A percentile compares a stretch with the other conserved stretches of the same genome.
These are phyloP conservation scores for Tetrahymena elliotti DNA, from an alignment of 73 alveolate genomes.

Conservation along the genomic window DNA sequence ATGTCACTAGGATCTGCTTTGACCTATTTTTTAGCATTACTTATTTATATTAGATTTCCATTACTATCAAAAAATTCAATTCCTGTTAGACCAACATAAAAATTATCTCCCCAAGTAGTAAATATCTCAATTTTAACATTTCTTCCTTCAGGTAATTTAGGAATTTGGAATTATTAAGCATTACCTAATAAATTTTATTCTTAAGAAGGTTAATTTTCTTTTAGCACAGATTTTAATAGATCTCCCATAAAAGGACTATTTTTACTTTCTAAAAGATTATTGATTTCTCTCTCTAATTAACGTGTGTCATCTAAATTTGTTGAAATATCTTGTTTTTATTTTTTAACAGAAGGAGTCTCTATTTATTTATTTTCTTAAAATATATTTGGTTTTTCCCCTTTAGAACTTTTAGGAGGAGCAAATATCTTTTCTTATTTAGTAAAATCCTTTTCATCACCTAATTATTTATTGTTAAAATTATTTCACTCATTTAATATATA, in stretches of 20 bases:
- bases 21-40: slow-evolving; percentile 29
- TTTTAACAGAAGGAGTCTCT: background rate
- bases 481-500: background rate
- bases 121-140: slow-evolving; percentile 42
- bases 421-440: background rate
- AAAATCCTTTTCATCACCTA: background rate
- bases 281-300: background rate
- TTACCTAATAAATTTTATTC: background rate
- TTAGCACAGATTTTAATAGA: slow-evolving; percentile 5
- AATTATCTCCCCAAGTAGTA: slow-evolving; percentile 83
- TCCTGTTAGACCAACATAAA: slow-evolving; percentile 77
- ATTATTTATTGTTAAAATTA: background rate
- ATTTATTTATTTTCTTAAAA: background rate
- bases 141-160: slow-evolving; percentile 58
- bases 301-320: background rate
- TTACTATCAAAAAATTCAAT: slow-evolving; percentile 62
- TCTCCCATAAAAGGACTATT: background rate
- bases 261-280: background rate
- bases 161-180: slow-evolving; percentile 46
- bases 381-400: background rate
- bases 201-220: background rate
- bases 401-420: slow-evolving; percentile 8
- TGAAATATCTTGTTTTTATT: background rate
- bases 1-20: slow-evolving; percentile 82
- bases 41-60: slow-evolving; percentile 51